Evolutionary conservation across 441 rosid species (phyloP), one percentile per base, ranked within the genome.

Genomic region (Cnidoscolus chayamansa): DNA sequence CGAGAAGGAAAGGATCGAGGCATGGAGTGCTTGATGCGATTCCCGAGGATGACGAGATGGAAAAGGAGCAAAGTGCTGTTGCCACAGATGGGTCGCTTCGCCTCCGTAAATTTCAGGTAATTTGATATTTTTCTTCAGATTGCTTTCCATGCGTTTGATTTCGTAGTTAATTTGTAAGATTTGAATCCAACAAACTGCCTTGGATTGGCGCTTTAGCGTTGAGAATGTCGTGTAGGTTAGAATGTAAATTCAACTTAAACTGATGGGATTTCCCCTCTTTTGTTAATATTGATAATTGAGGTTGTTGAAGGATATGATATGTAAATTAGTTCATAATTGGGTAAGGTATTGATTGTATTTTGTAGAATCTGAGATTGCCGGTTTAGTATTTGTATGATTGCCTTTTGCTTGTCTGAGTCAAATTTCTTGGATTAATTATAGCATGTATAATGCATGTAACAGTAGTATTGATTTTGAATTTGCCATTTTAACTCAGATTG

Each of bases 11-110:
- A 72, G 83, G 72, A 7, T 78, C 82, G 16, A 82, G 91, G 73
- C 87, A 81, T 65, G 76, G 73, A 51, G 77, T 79, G 31, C 85
- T 92, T 62, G 97, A 90, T 66, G 88, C 93, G 2, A 94, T 94
- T 56, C 96, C 98, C 0, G 99, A 94, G 86, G 92, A 88, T 48
- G 97, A 92, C 55, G 97, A 92, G 81, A 73, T 84, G 68, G 88
- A 80, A 30, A 84, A 88, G 82, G 91, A 79, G 70, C 73, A 65
- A 49, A 72, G 25, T 63, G 73, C 3, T 57, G 81, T 59, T 6
- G 25, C 37, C 64, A 43, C 11, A 73, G 70, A 77, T 69, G 84
- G 83, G 12, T 72, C 85, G 72, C 19, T 71, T 71, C 81, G 74
- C n/a, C 89, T 79, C 19, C 84, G 81, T 16, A 86, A 87, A 77